Evolutionary conservation across 352 stramenopile genomes (phyloP).

Genomic region (Globisporangium emineosum): DNA sequence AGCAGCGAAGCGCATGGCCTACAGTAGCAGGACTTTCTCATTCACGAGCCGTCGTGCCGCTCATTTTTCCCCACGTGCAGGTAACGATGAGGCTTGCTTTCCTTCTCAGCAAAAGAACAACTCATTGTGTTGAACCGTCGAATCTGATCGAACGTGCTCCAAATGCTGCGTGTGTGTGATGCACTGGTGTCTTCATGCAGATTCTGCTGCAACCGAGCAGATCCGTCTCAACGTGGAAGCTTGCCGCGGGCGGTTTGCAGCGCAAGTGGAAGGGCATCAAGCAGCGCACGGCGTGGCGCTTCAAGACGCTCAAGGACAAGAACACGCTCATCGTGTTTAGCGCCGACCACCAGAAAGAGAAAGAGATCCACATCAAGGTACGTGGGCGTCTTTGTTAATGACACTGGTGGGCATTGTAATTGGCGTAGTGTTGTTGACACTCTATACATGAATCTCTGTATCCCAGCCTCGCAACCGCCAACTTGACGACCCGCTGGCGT

Average conservation of each 20-base stretch:
- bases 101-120: too few relatives aligned
- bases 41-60: neutral
- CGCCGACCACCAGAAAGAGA: constrained; percentile 68
- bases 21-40: neutral
- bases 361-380: constrained; percentile 52
- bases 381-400: neutral
- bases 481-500: constrained; percentile 61
- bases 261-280: constrained; percentile 83
- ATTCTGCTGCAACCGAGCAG: constrained; percentile 12
- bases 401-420: too few relatives aligned
- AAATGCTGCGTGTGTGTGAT: neutral
- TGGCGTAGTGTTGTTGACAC: too few relatives aligned
- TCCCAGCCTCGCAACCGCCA: constrained; percentile 42
- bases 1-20: neutral
- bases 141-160: neutral
- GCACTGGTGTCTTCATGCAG: neutral
- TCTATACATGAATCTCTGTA: too few relatives aligned
- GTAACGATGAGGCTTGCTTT: neutral
- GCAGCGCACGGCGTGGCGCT: constrained; percentile 77
- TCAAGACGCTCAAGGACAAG: constrained; percentile 73
- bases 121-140: neutral
- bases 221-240: constrained; percentile 62
- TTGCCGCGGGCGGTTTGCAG: constrained; percentile 72
- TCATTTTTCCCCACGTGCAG: neutral
- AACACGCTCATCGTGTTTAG: constrained; percentile 74